A percentile compares a stretch with the other conserved stretches of the same genome.
phyloP scores from a whole-genome alignment of 768 basidiomycete genomes.

The Pleurotus tuoliensis region DNA sequence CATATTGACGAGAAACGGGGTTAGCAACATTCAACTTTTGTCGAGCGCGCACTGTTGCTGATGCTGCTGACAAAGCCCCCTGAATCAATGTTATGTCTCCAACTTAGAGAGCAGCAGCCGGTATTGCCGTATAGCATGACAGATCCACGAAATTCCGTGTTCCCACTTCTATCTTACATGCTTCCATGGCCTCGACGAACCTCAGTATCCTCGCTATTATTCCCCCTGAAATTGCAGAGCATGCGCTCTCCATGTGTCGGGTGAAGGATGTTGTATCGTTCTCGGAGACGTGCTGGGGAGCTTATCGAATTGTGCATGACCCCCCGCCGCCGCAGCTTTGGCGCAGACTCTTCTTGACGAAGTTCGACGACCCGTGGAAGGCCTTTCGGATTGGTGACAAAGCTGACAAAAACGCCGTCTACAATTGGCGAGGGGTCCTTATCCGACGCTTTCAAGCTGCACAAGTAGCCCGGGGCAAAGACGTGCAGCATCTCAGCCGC shows the following conservation, averaged over 20 bases:
- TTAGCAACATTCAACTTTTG: background rate
- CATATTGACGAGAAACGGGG: background rate
- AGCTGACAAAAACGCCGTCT: background rate
- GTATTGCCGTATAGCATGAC: too few species aligned
- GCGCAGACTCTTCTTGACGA: constrained; percentile 59
- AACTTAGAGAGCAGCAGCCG: too few species aligned
- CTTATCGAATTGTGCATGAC: constrained; percentile 45
- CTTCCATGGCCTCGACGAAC: constrained; percentile 9
- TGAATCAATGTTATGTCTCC: too few species aligned
- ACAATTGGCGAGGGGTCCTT: constrained; percentile 33
- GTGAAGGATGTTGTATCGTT: constrained; percentile 59
- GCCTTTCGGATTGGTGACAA: constrained; percentile 11
- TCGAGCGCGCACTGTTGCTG: background rate
- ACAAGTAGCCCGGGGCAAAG: constrained; percentile 15
- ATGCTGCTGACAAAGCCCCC: too few species aligned
- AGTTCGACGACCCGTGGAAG: constrained; percentile 65
- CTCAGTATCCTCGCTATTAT: constrained; percentile 27
- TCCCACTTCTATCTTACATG: constrained; percentile 6
- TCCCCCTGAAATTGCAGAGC: constrained; percentile 59
- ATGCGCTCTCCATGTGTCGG: constrained; percentile 51
- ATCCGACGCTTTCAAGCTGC: constrained; percentile 40
- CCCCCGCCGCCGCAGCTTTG: constrained; percentile 58
- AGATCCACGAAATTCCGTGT: background rate
- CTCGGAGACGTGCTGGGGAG: constrained; percentile 48
- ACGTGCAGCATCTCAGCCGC: constrained; percentile 20